Percentiles rank a stretch among this genome's conserved stretches.
phyloP scores from a whole-genome alignment of 108 stramenopile genomes.

The Skeletonema potamos region DNA sequence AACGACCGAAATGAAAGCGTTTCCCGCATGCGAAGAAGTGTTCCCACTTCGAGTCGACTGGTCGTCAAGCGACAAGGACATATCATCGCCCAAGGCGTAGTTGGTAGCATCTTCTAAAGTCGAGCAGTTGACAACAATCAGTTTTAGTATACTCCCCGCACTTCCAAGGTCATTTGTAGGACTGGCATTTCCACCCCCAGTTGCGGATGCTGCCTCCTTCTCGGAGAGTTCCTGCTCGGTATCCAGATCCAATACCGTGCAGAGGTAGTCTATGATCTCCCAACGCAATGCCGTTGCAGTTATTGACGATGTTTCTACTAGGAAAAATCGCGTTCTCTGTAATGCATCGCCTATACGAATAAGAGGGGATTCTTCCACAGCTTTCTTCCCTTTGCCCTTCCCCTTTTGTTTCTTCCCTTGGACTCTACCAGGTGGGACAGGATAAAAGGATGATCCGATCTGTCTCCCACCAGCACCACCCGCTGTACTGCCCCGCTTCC shows the following conservation, averaged over 20 bases:
- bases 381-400: constrained; percentile 11
- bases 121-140: constrained; percentile 82
- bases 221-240: constrained; percentile 80
- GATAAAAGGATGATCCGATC: constrained; percentile 24
- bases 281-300: constrained; percentile 75
- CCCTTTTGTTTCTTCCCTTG: constrained; percentile 21
- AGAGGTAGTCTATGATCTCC: constrained; percentile 77
- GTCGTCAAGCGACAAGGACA: constrained; percentile 16
- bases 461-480: neutral
- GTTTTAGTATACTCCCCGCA: constrained; percentile 84
- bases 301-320: constrained; percentile 69
- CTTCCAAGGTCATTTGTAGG: constrained; percentile 77
- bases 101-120: constrained; percentile 46
- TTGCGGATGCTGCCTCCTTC: constrained; percentile 71
- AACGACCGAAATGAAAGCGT: constrained; percentile 81
- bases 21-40: constrained; percentile 68
- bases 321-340: constrained; percentile 75
- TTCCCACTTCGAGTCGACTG: constrained; percentile 32
- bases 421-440: constrained; percentile 33
- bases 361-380: constrained; percentile 49
- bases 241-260: constrained; percentile 81
- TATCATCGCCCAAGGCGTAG: constrained; percentile 29
- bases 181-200: constrained; percentile 45
- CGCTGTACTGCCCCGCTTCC: neutral
- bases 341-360: constrained; percentile 77